phyloP scores from a whole-genome alignment of 2,329 filamentous ascomycete genomes.

The Colletotrichum australisinense region DNA sequence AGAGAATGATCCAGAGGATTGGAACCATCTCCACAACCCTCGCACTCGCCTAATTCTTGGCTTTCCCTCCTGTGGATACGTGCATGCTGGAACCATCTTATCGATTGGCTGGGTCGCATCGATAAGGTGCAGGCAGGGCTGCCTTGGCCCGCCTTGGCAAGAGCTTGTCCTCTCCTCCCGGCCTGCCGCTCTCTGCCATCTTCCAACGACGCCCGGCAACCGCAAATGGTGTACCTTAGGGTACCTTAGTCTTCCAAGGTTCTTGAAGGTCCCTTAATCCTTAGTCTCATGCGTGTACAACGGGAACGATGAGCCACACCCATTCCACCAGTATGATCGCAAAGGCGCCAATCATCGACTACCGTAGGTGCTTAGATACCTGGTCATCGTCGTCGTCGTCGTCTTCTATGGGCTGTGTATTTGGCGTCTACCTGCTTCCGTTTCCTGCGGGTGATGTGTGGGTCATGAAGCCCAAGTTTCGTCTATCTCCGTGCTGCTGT shows the following conservation, averaged over 20 bases:
- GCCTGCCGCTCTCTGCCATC: neutral
- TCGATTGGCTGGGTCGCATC: neutral
- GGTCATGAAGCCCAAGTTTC: neutral
- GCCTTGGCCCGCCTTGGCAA: neutral
- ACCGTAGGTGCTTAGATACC: neutral
- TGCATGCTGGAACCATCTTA: neutral
- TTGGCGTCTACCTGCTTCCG: neutral
- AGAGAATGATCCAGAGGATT: neutral
- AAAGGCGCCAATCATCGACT: neutral
- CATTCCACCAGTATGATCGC: neutral
- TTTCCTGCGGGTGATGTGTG: neutral
- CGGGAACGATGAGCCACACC: neutral
- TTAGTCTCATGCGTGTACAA: constrained; percentile 1
- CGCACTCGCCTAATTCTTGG: constrained; percentile 18
- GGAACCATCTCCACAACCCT: neutral
- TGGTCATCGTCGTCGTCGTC: neutral
- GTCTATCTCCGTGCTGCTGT: neutral
- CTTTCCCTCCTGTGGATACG: neutral
- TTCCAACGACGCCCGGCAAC: neutral
- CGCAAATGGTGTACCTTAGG: neutral
- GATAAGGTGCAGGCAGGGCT: neutral
- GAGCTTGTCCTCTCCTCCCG: neutral
- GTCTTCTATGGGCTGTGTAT: neutral
- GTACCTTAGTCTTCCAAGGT: too few species aligned
- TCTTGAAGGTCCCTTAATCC: neutral